Conservation (phyloP, 805 yeast species). For the Starmerella bombicola region DNA sequence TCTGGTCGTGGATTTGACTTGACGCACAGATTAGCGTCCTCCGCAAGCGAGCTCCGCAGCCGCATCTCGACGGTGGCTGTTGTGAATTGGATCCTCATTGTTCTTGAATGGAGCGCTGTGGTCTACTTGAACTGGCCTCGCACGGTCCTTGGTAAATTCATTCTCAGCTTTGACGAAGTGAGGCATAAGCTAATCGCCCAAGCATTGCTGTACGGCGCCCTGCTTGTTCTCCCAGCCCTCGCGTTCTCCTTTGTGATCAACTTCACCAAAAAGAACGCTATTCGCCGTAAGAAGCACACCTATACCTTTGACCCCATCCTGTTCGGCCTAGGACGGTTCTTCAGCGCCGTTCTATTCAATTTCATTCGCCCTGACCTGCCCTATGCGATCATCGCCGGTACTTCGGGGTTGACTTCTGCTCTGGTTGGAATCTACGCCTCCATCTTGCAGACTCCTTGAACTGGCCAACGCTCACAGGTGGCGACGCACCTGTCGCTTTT, state of each 20-base stretch:
- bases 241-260: slow-evolving; percentile 26
- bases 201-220: neutral
- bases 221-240: slow-evolving; percentile 25
- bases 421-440: slow-evolving; percentile 32
- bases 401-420: slow-evolving; percentile 11
- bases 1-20: neutral
- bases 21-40: neutral
- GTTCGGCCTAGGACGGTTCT: slow-evolving; percentile 38
- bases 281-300: slow-evolving; percentile 16
- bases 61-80: slow-evolving; percentile 8
- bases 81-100: slow-evolving; percentile 6
- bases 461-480: no score
- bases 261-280: slow-evolving; percentile 23
- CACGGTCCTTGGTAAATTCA: neutral
- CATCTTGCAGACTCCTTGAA: slow-evolving; percentile 14
- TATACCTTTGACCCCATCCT: slow-evolving; percentile 40
- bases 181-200: neutral
- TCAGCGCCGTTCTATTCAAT: slow-evolving; percentile 29
- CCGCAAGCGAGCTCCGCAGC: neutral
- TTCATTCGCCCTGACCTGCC: neutral
- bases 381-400: neutral
- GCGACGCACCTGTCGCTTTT: no score
- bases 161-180: neutral
- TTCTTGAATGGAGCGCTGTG: slow-evolving; percentile 5
- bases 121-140: slow-evolving; percentile 1